Evolutionary conservation across 2,329 filamentous ascomycete genomes (phyloP).

Genomic region (Penicillium digitatum): DNA sequence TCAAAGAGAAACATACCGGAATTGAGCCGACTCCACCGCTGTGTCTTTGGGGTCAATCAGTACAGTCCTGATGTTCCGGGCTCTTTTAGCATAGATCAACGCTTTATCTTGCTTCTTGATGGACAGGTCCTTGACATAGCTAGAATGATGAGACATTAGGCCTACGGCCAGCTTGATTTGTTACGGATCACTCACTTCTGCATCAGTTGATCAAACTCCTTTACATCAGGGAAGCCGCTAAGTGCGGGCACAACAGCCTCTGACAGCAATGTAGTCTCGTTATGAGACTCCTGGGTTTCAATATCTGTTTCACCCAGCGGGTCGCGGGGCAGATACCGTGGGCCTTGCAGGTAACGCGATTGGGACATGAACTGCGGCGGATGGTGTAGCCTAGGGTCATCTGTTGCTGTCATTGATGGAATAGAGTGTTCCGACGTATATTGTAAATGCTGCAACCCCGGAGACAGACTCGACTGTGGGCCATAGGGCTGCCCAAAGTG

Average conservation of each 20-base stretch:
- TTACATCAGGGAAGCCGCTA: slow-evolving; percentile 45
- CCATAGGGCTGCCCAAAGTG: slow-evolving; percentile 37
- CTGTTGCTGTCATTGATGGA: slow-evolving; percentile 32
- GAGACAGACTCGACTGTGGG: slow-evolving; percentile 31
- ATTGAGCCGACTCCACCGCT: slow-evolving; percentile 50
- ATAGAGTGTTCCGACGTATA: slow-evolving; percentile 33
- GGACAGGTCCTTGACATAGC: slow-evolving; percentile 49
- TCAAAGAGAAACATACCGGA: slow-evolving; percentile 36
- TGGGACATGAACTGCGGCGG: slow-evolving; percentile 33
- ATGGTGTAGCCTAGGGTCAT: slow-evolving; percentile 34
- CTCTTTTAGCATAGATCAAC: slow-evolving; percentile 47
- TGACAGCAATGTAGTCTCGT: slow-evolving; percentile 43
- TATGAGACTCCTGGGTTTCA: slow-evolving; percentile 45
- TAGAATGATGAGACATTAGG: slow-evolving; percentile 17
- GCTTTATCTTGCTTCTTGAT: slow-evolving; percentile 52
- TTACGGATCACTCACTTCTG: slow-evolving; percentile 35
- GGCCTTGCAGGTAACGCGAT: slow-evolving; percentile 31
- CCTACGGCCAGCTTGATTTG: neutral
- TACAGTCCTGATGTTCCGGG: slow-evolving; percentile 47
- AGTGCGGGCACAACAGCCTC: slow-evolving; percentile 43
- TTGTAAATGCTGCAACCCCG: slow-evolving; percentile 32
- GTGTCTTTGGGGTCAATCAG: slow-evolving; percentile 50
- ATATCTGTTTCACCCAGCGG: slow-evolving; percentile 37
- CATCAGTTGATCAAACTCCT: slow-evolving; percentile 47
- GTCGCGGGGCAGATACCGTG: slow-evolving; percentile 37